A percentile compares a stretch with the other conserved stretches of the same genome.
Conservation (phyloP, 495 filamentous ascomycete species). For the Amniculicola lignicola region DNA sequence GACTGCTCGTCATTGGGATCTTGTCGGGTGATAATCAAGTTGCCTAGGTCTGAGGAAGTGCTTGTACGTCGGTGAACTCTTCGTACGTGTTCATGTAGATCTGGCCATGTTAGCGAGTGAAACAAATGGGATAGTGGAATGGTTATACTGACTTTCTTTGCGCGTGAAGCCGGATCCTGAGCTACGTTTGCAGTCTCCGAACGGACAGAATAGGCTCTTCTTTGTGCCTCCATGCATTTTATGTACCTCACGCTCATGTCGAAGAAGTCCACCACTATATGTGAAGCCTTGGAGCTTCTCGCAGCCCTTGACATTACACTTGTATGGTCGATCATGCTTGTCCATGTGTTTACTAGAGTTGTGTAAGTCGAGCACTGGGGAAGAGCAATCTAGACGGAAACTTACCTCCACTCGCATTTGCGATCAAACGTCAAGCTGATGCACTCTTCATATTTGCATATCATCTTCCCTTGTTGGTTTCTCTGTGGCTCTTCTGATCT, state of each 20-base stretch:
- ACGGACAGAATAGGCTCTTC: conserved; percentile 72
- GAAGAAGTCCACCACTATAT: conserved; percentile 80
- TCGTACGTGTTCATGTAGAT: conserved; percentile 81
- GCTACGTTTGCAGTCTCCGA: conserved; percentile 75
- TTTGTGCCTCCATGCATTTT: conserved; percentile 79
- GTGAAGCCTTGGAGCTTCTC: conserved; percentile 91
- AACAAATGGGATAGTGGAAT: too few relatives aligned
- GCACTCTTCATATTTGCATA: conserved; percentile 59
- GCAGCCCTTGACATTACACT: conserved; percentile 70
- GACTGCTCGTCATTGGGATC: conserved; percentile 25
- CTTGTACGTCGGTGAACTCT: conserved; percentile 55
- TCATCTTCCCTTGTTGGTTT: conserved; percentile 66
- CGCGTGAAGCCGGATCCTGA: conserved; percentile 76
- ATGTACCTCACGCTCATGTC: conserved; percentile 90
- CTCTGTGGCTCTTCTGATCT: conserved; percentile 54
- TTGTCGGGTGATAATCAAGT: conserved; percentile 23
- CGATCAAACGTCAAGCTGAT: conserved; percentile 67
- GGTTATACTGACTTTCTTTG: too few relatives aligned
- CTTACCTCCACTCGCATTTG: conserved; percentile 92
- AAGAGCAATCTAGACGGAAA: conserved; percentile 11
- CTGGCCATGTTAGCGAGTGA: too few relatives aligned
- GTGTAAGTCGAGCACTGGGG: conserved; percentile 11
- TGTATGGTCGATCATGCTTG: conserved; percentile 90
- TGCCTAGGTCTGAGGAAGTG: conserved; percentile 47
- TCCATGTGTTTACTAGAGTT: conserved; percentile 84